These are phyloP conservation scores for Tolypocladium tropicale DNA, from an alignment of 2,329 filamentous ascomycete genomes.

Conservation along the genomic window DNA sequence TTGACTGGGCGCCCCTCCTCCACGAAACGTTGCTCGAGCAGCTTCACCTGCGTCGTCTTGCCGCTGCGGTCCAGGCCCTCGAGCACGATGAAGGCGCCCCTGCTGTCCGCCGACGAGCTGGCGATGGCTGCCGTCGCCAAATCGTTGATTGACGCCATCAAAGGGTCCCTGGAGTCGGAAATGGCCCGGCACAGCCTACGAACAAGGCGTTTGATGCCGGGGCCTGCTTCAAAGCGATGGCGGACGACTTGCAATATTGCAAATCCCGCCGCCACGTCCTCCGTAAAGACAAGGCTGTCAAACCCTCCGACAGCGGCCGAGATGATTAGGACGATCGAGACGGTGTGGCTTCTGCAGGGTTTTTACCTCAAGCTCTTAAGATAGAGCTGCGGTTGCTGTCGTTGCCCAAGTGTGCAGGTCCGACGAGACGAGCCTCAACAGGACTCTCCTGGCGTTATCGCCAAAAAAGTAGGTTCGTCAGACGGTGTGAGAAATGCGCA, in stretches of 20 bases:
- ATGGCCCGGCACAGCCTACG: not conserved
- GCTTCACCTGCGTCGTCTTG: conserved; percentile 81
- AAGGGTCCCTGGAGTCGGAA: not conserved
- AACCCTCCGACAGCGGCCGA: no score
- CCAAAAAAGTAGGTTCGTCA: no score
- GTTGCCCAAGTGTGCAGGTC: no score
- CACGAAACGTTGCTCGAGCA: conserved; percentile 47
- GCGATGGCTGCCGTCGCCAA: conserved; percentile 30
- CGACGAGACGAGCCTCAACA: no score
- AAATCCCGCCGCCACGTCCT: not conserved
- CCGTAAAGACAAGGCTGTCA: no score
- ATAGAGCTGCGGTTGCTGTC: no score
- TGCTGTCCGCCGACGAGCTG: not conserved
- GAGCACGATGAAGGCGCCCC: conserved; percentile 71
- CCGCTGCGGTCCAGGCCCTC: conserved; percentile 86
- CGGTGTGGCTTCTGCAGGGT: no score
- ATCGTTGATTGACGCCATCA: conserved; percentile 39
- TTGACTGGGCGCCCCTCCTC: conserved; percentile 38
- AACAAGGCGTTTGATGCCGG: not conserved
- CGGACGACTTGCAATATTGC: not conserved
- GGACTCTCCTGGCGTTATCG: no score
- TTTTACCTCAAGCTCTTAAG: no score
- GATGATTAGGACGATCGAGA: no score
- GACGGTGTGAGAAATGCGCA: no score
- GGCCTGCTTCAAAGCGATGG: not conserved